Evolutionary conservation across 1,139 yeast species (phyloP).

Genomic region (Eremothecium gossypii): DNA sequence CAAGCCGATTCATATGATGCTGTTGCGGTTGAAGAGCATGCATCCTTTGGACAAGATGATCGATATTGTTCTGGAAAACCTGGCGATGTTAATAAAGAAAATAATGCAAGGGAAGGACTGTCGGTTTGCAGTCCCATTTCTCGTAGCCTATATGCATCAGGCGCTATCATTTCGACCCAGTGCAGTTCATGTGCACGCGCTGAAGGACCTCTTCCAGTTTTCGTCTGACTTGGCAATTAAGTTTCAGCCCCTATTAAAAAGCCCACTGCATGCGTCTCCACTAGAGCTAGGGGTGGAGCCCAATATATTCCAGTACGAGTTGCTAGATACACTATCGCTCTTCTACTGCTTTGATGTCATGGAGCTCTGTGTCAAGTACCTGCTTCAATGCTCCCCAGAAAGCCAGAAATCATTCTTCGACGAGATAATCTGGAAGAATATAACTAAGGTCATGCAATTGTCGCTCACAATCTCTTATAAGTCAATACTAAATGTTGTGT

Average conservation of each 20-base stretch:
- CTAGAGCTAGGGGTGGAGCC: slow-evolving; percentile 18
- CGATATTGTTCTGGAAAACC: slow-evolving; percentile 31
- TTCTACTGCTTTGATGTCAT: slow-evolving; percentile 47
- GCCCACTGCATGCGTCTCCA: slow-evolving; percentile 17
- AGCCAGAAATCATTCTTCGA: slow-evolving; percentile 17
- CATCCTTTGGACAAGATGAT: slow-evolving; percentile 22
- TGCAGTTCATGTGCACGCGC: slow-evolving; percentile 38
- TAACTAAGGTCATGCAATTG: slow-evolving; percentile 20
- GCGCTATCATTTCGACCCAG: slow-evolving; percentile 47
- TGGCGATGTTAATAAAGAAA: slow-evolving; percentile 28
- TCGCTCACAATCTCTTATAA: slow-evolving; percentile 26
- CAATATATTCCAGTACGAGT: slow-evolving; percentile 27
- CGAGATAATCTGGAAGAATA: slow-evolving; percentile 11
- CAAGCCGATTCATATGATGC: slow-evolving; percentile 15
- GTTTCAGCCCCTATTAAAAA: slow-evolving; percentile 21
- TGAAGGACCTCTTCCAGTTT: slow-evolving; percentile 21
- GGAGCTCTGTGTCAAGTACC: slow-evolving; percentile 33
- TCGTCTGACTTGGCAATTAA: slow-evolving; percentile 22
- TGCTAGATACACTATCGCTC: slow-evolving; percentile 43
- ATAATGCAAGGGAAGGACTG: slow-evolving; percentile 21
- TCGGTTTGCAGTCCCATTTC: slow-evolving; percentile 40
- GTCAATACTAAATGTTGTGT: slow-evolving; percentile 22
- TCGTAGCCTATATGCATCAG: slow-evolving; percentile 45
- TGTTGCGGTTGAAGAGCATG: slow-evolving; percentile 13
- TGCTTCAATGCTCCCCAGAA: slow-evolving; percentile 14